These are phyloP conservation scores for Cyathus striatus DNA, from an alignment of 768 basidiomycete species.

Conservation along the genomic window DNA sequence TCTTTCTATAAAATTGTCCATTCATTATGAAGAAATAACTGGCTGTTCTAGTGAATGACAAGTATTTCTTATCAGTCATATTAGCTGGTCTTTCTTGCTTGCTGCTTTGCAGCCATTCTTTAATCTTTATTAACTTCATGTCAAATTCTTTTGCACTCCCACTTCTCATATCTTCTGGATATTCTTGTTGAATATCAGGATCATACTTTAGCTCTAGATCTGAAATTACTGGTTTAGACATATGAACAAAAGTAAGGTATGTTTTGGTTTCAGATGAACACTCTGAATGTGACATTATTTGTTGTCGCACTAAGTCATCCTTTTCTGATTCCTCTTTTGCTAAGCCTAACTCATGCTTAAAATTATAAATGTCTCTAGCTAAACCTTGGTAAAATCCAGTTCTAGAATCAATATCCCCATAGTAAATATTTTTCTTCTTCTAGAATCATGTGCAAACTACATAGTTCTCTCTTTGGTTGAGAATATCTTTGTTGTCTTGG, in stretches of 20 bases:
- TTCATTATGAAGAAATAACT: slow-evolving; percentile 12
- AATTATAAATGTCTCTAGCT: neutral
- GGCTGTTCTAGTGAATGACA: slow-evolving; percentile 1
- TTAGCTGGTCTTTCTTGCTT: neutral
- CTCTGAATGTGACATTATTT: neutral
- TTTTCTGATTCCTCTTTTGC: neutral
- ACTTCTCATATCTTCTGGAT: neutral
- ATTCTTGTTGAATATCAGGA: neutral
- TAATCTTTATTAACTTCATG: neutral
- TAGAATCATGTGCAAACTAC: slow-evolving; percentile 22
- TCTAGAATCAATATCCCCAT: slow-evolving; percentile 10
- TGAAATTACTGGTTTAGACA: neutral
- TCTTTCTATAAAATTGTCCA: slow-evolving; percentile 10
- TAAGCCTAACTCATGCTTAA: neutral
- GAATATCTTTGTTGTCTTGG: slow-evolving; percentile 25
- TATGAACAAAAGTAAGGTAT: neutral
- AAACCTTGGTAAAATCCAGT: slow-evolving; percentile 2
- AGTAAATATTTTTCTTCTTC: slow-evolving; percentile 12
- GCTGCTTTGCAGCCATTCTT: neutral
- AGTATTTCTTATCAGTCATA: slow-evolving; percentile 4
- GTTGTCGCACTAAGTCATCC: neutral
- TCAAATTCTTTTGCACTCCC: neutral
- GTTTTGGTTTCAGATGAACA: neutral
- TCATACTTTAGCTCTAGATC: neutral
- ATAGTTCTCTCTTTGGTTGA: slow-evolving; percentile 35